Evolutionary conservation across 78 protist species (phyloP).

Genomic region (Creolimax fragrantissima): DNA sequence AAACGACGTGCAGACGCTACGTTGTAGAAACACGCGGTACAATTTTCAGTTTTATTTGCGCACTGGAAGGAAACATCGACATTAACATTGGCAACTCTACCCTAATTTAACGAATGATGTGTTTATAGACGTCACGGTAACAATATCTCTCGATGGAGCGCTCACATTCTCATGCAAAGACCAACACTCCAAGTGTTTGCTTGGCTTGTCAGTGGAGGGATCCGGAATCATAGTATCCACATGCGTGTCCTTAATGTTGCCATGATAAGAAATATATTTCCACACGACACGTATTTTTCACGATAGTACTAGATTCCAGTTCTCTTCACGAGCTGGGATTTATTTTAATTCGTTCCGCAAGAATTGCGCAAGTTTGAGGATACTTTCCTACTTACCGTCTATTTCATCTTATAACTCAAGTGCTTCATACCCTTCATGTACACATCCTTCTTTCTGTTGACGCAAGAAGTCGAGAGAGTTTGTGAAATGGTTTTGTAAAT

Average conservation of each 20-base stretch:
- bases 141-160: too few species aligned
- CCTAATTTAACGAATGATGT: too few species aligned
- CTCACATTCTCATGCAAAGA: too few species aligned
- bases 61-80: too few species aligned
- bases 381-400: not conserved
- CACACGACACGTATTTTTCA: not conserved
- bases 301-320: not conserved
- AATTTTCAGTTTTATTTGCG: too few species aligned
- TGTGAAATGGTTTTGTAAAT: not conserved
- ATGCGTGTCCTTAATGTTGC: not conserved
- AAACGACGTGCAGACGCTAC: too few species aligned
- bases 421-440: not conserved
- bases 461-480: not conserved
- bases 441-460: not conserved
- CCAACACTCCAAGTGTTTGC: too few species aligned
- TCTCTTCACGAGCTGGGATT: not conserved
- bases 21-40: too few species aligned
- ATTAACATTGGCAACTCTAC: too few species aligned
- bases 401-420: not conserved
- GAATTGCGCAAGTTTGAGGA: not conserved
- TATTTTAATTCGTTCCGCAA: not conserved
- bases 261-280: not conserved
- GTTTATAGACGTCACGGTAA: too few species aligned
- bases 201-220: too few species aligned
- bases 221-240: too few species aligned